Evolutionary conservation across 139 green algal genomes (phyloP).

Genomic region (Micractinium sp.): DNA sequence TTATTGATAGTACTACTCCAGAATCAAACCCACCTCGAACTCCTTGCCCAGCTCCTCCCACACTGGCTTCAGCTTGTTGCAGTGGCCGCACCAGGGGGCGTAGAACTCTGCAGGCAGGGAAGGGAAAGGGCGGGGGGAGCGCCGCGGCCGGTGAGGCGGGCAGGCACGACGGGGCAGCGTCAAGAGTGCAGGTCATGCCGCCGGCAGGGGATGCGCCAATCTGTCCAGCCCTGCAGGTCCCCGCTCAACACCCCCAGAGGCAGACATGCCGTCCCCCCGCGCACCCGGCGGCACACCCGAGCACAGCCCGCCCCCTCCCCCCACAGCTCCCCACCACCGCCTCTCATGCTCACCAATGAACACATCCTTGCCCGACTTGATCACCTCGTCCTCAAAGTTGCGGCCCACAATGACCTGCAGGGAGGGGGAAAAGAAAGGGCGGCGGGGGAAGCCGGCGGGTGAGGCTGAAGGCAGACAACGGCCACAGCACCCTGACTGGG

Average conservation of each 20-base stretch:
- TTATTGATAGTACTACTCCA: no score
- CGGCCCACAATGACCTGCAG: constrained; percentile 41
- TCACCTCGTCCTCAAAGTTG: constrained; percentile 62
- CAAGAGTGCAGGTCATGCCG: no score
- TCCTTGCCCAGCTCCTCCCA: constrained; percentile 52
- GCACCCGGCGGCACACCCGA: background rate
- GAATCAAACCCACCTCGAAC: background rate
- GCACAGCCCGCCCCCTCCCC: background rate
- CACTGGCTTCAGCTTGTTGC: constrained; percentile 55
- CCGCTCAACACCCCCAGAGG: background rate
- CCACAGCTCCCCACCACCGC: no score
- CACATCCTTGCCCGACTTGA: constrained; percentile 54
- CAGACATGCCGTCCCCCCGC: background rate
- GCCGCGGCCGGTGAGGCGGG: background rate
- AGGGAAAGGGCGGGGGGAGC: background rate
- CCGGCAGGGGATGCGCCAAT: no score
- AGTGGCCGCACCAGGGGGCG: constrained; percentile 54
- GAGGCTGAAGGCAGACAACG: background rate
- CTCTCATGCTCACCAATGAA: constrained; percentile 40
- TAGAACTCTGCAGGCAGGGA: constrained; percentile 48
- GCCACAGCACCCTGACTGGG: no score
- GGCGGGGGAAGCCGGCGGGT: background rate
- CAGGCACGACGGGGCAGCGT: background rate
- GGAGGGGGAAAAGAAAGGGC: background rate
- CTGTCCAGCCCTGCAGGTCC: no score